Base-by-base conservation (phyloP, 495 filamentous ascomycete genomes). In the Cetradonia linearis region DNA sequence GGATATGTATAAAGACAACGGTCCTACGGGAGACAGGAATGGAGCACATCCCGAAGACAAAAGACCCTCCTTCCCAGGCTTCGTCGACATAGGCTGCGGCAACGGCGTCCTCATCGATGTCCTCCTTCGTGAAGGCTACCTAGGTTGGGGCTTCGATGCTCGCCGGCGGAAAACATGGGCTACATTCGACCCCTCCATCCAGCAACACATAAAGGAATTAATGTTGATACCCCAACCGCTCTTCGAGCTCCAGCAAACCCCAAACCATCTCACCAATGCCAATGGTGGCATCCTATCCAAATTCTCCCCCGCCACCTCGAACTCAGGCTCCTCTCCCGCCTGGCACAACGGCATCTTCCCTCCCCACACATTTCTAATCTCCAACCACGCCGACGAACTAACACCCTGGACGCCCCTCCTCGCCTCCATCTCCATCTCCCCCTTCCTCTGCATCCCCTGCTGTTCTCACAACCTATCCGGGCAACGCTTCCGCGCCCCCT, bases 331-430 rank as follows among this genome's bases (percentile, higher is more conserved):
- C 7, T 11, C 58, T 9, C 69, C 66, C 3, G 47, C 68, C 27
- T 64, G 67, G 31, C 86, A 92, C 63, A 76, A 86, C 36, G 93
- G 91, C 48, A 66, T 76, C 40, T 95, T 96, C 68, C 80, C 81
- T 1, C 67, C 71, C 33, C 83, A 83, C 33, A 95, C 89, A 0
- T 98, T 98, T 66, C 87, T 98, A 57, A 90, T 98, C 62, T 92
- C 89, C 47, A 97, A 97, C 67, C 93, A 97, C 68, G 89, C 93
- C 25, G 93, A 98, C 69, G 90, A 98, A 72, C 77, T 98, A 13
- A 97, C 94, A 1, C 80, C 88, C 5, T 98, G 93, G 93, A 96
- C 94, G 1, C 94, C 93, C 1, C 79, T 96, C 36, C 79, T 98
- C 48, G 89, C 91, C 33, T 81, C 83, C 33, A 74, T 88, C 2